Evolutionary conservation across 371 early-diverging fungal species (phyloP), one percentile per base, ranked within the genome.

Genomic region (Batkoa obscura): DNA sequence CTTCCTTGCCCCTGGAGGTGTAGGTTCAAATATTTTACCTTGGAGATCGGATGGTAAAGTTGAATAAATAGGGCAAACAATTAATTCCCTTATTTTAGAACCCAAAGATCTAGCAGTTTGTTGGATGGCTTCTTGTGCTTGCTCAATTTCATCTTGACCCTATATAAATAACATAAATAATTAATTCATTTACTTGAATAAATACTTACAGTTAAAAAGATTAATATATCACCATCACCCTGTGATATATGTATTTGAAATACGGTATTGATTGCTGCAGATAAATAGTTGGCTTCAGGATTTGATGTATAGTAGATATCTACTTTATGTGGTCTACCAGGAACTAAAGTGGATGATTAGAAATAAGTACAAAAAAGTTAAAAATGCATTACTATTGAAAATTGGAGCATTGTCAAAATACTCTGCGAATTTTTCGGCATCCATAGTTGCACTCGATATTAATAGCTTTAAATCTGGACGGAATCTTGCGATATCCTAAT

Each of bases 141-240:
- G 75, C 64, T 98, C 97, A 60, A 99, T 99, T 69, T 99, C 99
- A 50, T 98, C 97, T 74, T 98, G 96, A 49, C 99, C 98, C n/a
- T n/a, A n/a, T n/a, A n/a, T n/a, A n/a, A n/a, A n/a, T n/a, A n/a
- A n/a, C n/a, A n/a, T n/a, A n/a, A n/a, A n/a, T n/a, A n/a, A n/a
- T n/a, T n/a, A n/a, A n/a, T n/a, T n/a, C n/a, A n/a, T n/a, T n/a
- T n/a, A n/a, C n/a, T n/a, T n/a, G n/a, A n/a, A n/a, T n/a, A n/a
- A n/a, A n/a, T n/a, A n/a, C n/a, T n/a, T n/a, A n/a, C n/a, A 67
- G 99, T 96, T 59, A 99, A 69, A 65, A 99, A 99, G 15, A 99
- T 88, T 33, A 99, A 69, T 48, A 99, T 90, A 64, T 98, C 99
- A 43, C 97, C 97, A 43, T 73, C 73, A 5, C 75, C 79, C 63